These are phyloP conservation scores for Xylariales sp. DNA, from an alignment of 2,329 filamentous ascomycete species.

Conservation along the genomic window DNA sequence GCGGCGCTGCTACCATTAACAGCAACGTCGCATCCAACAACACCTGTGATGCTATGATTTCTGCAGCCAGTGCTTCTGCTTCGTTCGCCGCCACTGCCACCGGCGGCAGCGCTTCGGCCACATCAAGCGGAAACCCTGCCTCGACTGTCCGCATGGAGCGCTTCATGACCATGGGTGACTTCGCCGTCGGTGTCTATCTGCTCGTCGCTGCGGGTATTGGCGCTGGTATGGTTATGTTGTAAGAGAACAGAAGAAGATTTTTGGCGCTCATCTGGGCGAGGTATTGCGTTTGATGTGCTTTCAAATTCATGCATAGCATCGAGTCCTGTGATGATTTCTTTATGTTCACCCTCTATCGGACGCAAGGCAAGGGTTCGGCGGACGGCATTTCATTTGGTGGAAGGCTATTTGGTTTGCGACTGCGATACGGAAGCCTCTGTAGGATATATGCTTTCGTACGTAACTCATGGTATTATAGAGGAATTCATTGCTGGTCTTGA, in stretches of 20 bases:
- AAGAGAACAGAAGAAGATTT: too few relatives aligned
- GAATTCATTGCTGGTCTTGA: background rate
- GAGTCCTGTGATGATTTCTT: background rate
- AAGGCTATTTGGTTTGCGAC: background rate
- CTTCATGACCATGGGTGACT: conserved; percentile 41
- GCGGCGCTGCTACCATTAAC: conserved; percentile 41
- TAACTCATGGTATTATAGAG: background rate
- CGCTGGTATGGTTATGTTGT: conserved; percentile 50
- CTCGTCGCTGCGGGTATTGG: conserved; percentile 48
- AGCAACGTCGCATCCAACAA: conserved; percentile 30
- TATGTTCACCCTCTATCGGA: background rate
- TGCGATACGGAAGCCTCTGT: background rate
- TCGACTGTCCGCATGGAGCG: conserved; percentile 31
- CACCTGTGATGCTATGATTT: conserved; percentile 45
- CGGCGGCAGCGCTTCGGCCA: conserved; percentile 13
- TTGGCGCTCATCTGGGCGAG: too few relatives aligned
- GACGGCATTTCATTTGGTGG: background rate
- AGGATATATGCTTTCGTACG: background rate
- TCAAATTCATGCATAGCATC: background rate
- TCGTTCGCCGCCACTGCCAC: conserved; percentile 26
- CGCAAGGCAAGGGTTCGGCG: background rate
- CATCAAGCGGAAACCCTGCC: conserved; percentile 32
- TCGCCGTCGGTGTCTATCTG: conserved; percentile 46
- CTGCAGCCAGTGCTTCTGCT: conserved; percentile 39
- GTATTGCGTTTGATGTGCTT: background rate